These are phyloP conservation scores for Gastrolobium villosum DNA, from an alignment of 306 rosid species.

Conservation along the genomic window DNA sequence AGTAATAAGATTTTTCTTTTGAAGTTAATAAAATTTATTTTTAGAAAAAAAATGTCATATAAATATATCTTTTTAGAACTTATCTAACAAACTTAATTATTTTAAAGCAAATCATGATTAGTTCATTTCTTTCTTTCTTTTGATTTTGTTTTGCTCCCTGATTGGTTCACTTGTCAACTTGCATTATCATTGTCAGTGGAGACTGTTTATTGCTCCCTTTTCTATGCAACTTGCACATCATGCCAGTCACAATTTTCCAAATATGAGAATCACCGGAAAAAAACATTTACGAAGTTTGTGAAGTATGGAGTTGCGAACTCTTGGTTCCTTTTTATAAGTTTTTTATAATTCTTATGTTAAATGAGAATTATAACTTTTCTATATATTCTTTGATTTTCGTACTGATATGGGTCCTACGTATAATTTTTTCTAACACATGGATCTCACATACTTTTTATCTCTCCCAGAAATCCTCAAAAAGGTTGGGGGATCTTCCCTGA, in stretches of 20 bases:
- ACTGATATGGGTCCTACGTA: too few species aligned
- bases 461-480: too few species aligned
- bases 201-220: background rate
- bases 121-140: background rate
- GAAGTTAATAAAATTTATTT: too few species aligned
- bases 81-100: background rate
- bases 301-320: background rate
- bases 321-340: background rate
- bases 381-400: too few species aligned
- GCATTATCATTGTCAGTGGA: constrained; percentile 18
- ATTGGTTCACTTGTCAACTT: constrained; percentile 46
- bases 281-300: background rate
- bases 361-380: too few species aligned
- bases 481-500: too few species aligned
- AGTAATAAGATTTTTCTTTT: too few species aligned
- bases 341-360: too few species aligned
- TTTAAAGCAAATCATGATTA: background rate
- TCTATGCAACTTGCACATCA: constrained; percentile 45
- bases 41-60: too few species aligned
- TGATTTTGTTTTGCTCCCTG: background rate
- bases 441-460: too few species aligned
- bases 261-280: background rate
- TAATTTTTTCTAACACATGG: too few species aligned
- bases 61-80: too few species aligned
- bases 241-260: constrained; percentile 21